These are phyloP conservation scores for Calonectria crousiana DNA, from an alignment of 2,329 filamentous ascomycete genomes.

Conservation along the genomic window DNA sequence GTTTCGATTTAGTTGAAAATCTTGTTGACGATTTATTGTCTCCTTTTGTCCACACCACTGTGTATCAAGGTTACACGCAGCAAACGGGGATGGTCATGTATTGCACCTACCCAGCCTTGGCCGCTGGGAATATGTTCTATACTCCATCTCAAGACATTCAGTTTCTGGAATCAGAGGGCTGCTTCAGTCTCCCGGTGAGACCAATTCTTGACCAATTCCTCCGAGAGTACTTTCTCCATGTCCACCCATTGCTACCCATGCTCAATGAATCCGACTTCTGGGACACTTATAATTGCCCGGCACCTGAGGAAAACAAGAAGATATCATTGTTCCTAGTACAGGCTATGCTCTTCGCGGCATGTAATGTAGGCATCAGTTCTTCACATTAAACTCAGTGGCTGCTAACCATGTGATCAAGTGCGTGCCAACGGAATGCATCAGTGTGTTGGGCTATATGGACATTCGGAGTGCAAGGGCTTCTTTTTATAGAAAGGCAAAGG, in stretches of 20 bases:
- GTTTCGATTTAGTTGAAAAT: not conserved
- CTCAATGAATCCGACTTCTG: conserved; percentile 3
- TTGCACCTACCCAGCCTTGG: not conserved
- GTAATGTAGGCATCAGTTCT: not conserved
- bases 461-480: conserved; percentile 18
- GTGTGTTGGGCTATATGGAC: not conserved
- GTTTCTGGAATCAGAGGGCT: not conserved
- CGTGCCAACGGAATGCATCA: not conserved
- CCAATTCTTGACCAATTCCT: conserved; percentile 2
- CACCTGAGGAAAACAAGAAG: not conserved
- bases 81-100: conserved; percentile 1
- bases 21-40: not conserved
- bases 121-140: conserved; percentile 5
- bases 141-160: not conserved
- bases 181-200: not conserved
- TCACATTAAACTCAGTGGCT: too few species aligned
- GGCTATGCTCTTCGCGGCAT: not conserved
- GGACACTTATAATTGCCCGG: not conserved
- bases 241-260: conserved; percentile 5
- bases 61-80: not conserved
- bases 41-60: not conserved
- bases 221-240: conserved; percentile 9
- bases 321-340: not conserved
- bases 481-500: conserved; percentile 10
- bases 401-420: not conserved